Conservation (phyloP, 108 stramenopile genomes). For the Fistulifera pelliculosa region DNA sequence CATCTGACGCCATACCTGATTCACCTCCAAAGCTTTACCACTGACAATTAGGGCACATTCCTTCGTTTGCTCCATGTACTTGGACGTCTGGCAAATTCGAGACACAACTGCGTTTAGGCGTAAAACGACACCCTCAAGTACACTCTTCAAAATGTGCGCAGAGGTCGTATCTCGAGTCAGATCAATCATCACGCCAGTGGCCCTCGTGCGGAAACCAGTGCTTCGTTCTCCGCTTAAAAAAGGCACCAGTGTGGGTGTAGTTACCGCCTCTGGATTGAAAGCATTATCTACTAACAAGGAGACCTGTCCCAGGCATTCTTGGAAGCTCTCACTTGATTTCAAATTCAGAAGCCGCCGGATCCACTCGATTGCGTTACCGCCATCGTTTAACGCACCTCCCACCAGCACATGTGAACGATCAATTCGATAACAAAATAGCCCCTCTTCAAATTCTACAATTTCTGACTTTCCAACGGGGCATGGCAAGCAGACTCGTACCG, state of each 20-base stretch:
- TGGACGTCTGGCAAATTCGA: slow-evolving; percentile 19
- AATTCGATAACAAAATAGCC: slow-evolving; percentile 76
- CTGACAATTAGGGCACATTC: slow-evolving; percentile 39
- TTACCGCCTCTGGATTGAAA: neutral
- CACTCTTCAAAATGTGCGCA: slow-evolving; percentile 42
- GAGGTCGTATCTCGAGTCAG: slow-evolving; percentile 64
- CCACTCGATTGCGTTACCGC: slow-evolving; percentile 80
- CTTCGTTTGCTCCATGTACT: neutral
- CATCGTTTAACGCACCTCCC: slow-evolving; percentile 80
- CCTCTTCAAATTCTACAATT: slow-evolving; percentile 3
- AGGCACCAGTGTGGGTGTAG: slow-evolving; percentile 30
- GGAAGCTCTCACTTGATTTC: slow-evolving; percentile 25
- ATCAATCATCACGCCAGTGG: slow-evolving; percentile 54
- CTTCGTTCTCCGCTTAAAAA: slow-evolving; percentile 75
- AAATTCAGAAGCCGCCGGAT: slow-evolving; percentile 46
- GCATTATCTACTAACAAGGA: slow-evolving; percentile 5
- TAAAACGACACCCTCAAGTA: slow-evolving; percentile 60
- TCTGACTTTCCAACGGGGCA: slow-evolving; percentile 11
- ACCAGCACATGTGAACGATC: slow-evolving; percentile 46
- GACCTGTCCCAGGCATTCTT: slow-evolving; percentile 34
- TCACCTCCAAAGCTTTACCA: slow-evolving; percentile 69
- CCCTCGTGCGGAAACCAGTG: slow-evolving; percentile 67
- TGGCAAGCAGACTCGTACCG: slow-evolving; percentile 56
- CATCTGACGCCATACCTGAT: slow-evolving; percentile 72
- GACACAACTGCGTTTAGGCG: slow-evolving; percentile 46